A percentile compares a stretch with the other conserved stretches of the same genome.
Evolutionary conservation across 176 grass and related monocot genomes (phyloP).

Genomic region (Chloris gayana): DNA sequence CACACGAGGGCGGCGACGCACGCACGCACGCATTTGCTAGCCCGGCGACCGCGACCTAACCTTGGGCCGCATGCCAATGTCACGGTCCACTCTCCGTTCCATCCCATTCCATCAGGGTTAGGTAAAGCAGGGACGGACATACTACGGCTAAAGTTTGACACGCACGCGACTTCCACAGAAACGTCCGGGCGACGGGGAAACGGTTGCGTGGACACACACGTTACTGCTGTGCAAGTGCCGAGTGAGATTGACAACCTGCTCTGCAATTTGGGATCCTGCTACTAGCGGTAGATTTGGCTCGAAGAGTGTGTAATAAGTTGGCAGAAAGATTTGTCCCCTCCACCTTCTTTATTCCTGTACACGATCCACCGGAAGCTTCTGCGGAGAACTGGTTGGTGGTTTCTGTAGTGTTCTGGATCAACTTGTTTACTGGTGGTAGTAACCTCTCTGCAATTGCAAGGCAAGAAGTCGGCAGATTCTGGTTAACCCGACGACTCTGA

Average conservation of each 20-base stretch:
- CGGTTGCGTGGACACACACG: not conserved
- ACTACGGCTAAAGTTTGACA: conserved; percentile 20
- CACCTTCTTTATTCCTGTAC: too few relatives aligned
- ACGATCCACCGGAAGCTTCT: too few relatives aligned
- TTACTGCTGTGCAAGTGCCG: not conserved
- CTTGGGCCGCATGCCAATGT: conserved; percentile 7
- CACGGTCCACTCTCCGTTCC: conserved; percentile 4
- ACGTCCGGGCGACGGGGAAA: not conserved
- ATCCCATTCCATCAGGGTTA: conserved; percentile 15
- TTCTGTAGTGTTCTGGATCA: too few relatives aligned
- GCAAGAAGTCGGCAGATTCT: too few relatives aligned
- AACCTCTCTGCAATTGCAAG: too few relatives aligned
- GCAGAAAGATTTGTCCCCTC: too few relatives aligned
- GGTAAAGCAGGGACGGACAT: not conserved
- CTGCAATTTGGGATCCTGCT: too few relatives aligned
- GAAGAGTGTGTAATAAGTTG: too few relatives aligned
- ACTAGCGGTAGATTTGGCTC: not conserved
- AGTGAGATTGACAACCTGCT: not conserved
- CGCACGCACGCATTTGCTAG: not conserved
- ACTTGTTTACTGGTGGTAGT: too few relatives aligned
- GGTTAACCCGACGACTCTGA: too few relatives aligned
- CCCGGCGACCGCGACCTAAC: conserved; percentile 28
- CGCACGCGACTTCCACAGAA: conserved; percentile 3
- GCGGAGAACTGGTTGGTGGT: too few relatives aligned
- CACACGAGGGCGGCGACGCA: too few relatives aligned